Conservation (phyloP, 108 stramenopile species). For the Epithemia pelagica region DNA sequence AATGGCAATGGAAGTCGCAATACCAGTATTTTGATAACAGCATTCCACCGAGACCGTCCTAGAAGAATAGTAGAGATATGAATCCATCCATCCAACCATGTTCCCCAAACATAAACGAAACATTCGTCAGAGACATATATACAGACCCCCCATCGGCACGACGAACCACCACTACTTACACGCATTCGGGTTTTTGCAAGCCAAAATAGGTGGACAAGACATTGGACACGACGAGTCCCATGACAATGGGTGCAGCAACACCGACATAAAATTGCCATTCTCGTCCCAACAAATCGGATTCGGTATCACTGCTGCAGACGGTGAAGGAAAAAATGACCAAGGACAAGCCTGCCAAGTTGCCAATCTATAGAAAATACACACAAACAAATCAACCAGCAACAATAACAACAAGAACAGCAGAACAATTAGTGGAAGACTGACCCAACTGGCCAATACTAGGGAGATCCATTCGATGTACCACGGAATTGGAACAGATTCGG, state of each 20-base stretch:
- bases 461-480: too few species aligned
- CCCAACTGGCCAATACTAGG: too few species aligned
- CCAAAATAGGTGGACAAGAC: conserved; percentile 26
- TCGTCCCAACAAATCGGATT: conserved; percentile 58
- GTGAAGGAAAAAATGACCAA: conserved; percentile 68
- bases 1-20: conserved; percentile 63
- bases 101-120: conserved; percentile 48
- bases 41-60: conserved; percentile 68
- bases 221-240: conserved; percentile 55
- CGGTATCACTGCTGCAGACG: conserved; percentile 46
- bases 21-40: conserved; percentile 84
- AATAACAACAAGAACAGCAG: too few species aligned
- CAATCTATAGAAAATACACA: too few species aligned
- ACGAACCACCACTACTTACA: conserved; percentile 18
- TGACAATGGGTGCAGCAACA: conserved; percentile 49
- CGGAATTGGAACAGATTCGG: too few species aligned
- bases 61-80: too few species aligned
- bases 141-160: too few species aligned
- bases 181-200: conserved; percentile 58
- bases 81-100: conserved; percentile 54
- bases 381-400: too few species aligned
- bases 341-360: conserved; percentile 51
- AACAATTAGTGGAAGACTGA: too few species aligned
- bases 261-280: conserved; percentile 65
- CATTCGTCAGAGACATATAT: too few species aligned